These are phyloP conservation scores for Craterostigma plantagineum DNA, from an alignment of 257 asterid genomes.

Conservation along the genomic window DNA sequence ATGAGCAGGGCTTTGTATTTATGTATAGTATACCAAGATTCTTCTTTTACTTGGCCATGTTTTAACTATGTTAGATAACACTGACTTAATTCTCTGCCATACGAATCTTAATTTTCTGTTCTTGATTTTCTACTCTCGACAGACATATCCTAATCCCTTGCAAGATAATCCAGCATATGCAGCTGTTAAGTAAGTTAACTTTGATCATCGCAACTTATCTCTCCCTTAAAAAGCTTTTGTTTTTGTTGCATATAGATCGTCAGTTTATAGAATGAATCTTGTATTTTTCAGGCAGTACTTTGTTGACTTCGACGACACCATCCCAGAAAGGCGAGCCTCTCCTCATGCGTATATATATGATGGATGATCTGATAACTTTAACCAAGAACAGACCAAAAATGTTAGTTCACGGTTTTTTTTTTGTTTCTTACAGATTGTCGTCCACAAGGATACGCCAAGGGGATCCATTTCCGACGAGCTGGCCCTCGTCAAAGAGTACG, in stretches of 20 bases:
- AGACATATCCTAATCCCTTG: conserved; percentile 71
- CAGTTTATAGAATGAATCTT: background rate
- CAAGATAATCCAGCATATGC: conserved; percentile 78
- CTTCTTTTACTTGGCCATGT: too few relatives aligned
- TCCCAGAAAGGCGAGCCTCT: conserved; percentile 45
- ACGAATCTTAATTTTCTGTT: conserved; percentile 6
- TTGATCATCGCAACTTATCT: background rate
- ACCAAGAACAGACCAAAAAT: too few relatives aligned
- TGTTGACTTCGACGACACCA: conserved; percentile 68
- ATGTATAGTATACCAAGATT: too few relatives aligned
- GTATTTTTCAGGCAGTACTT: conserved; percentile 54
- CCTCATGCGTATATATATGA: background rate
- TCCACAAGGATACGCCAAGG: conserved; percentile 70
- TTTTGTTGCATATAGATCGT: background rate
- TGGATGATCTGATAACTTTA: background rate
- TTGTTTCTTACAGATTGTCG: conserved; percentile 40
- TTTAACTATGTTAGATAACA: too few relatives aligned
- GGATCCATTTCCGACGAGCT: conserved; percentile 84
- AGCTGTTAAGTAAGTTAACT: conserved; percentile 42
- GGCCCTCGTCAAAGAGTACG: conserved; percentile 83
- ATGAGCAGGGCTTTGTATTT: background rate
- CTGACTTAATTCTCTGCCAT: background rate
- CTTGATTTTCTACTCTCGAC: conserved; percentile 9
- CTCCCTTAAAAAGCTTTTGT: background rate
- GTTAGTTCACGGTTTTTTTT: background rate